Evolutionary conservation across 441 rosid species (phyloP).

Genomic region (Mallotus repandus): DNA sequence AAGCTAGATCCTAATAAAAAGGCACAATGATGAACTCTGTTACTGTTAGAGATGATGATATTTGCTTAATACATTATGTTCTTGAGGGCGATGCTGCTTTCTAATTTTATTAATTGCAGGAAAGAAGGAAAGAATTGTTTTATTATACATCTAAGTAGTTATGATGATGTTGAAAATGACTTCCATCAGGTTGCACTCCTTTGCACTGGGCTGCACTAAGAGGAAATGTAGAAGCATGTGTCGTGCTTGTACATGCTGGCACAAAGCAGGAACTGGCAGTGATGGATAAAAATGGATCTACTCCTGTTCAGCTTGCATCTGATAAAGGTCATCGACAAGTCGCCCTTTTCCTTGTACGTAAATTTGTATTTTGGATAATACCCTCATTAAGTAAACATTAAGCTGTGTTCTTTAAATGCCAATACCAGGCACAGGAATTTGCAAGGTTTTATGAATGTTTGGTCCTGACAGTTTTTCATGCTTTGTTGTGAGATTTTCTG

Average conservation of each 20-base stretch:
- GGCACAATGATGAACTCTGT: too few species aligned
- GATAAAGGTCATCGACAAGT: constrained; percentile 93
- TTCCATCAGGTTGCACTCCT: constrained; percentile 82
- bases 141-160: neutral
- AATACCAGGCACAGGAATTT: neutral
- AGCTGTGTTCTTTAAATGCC: constrained; percentile 13
- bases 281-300: constrained; percentile 79
- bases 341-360: constrained; percentile 86
- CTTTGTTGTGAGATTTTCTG: neutral
- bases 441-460: neutral
- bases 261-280: constrained; percentile 64
- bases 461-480: neutral
- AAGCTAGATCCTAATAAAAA: too few species aligned
- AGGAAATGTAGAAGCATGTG: constrained; percentile 78
- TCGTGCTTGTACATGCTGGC: constrained; percentile 87
- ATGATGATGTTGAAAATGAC: constrained; percentile 21
- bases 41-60: neutral
- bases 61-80: neutral
- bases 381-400: constrained; percentile 1
- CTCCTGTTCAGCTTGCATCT: constrained; percentile 83
- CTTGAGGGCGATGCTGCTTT: neutral
- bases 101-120: neutral
- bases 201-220: constrained; percentile 90
- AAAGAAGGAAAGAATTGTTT: neutral
- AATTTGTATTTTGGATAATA: constrained; percentile 31